phyloP scores from a whole-genome alignment of 2,329 filamentous ascomycete species.

The Boeremia lycopersici region DNA sequence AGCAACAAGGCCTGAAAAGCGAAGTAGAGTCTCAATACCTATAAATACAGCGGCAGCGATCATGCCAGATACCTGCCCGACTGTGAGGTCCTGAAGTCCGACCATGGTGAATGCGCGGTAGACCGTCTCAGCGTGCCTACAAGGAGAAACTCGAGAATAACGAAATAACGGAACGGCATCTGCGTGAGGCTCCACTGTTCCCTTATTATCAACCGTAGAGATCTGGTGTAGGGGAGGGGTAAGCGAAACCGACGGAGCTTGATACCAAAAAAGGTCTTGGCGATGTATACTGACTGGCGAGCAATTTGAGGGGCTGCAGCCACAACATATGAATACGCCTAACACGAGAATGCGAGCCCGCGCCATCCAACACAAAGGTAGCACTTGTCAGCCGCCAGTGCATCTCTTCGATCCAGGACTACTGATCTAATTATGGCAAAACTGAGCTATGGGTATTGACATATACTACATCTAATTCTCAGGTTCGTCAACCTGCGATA shows the following conservation, averaged over 20 bases:
- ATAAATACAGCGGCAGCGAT: constrained; percentile 49
- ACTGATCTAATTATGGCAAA: background rate
- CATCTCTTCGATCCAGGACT: no score
- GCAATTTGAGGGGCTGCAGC: background rate
- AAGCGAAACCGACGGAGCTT: background rate
- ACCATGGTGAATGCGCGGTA: constrained; percentile 5
- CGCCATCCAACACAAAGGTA: background rate
- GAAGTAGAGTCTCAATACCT: constrained; percentile 18
- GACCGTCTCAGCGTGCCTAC: no score
- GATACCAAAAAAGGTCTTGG: background rate
- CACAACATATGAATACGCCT: background rate
- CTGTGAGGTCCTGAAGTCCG: constrained; percentile 28
- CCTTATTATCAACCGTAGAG: background rate
- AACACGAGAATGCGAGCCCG: no score
- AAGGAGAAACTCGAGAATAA: background rate
- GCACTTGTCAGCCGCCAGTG: background rate
- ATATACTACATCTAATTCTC: no score
- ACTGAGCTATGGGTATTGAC: no score
- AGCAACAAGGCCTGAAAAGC: background rate
- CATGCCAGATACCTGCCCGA: constrained; percentile 50
- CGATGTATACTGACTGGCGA: background rate
- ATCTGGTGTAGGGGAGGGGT: background rate
- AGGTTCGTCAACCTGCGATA: no score
- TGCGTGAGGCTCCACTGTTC: background rate
- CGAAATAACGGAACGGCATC: background rate